Evolutionary conservation across 139 green algal species (phyloP).

Genomic region (Ettlia oleoabundans): DNA sequence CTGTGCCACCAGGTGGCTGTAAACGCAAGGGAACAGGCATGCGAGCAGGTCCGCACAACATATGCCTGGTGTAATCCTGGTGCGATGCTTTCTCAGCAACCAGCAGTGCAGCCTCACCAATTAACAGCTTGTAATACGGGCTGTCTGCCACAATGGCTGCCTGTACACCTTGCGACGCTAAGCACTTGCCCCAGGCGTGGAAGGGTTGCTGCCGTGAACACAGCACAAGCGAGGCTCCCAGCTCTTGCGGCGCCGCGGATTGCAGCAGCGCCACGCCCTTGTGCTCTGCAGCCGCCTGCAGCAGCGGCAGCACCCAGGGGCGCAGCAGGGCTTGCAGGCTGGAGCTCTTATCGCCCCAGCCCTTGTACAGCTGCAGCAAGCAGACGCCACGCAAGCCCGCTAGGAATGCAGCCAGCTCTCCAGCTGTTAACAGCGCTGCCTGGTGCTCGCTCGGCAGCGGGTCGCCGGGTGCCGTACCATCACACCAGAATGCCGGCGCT

Average conservation of each 20-base stretch:
- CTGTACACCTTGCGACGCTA: constrained; percentile 59
- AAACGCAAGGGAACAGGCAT: too few relatives aligned
- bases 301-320: constrained; percentile 52
- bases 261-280: constrained; percentile 31
- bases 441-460: constrained; percentile 18
- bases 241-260: constrained; percentile 2
- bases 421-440: constrained; percentile 51
- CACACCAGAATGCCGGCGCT: not conserved
- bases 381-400: constrained; percentile 43
- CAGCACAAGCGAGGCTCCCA: constrained; percentile 57
- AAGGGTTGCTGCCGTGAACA: constrained; percentile 60
- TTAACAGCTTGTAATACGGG: constrained; percentile 68
- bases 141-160: constrained; percentile 62
- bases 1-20: too few relatives aligned
- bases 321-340: constrained; percentile 48
- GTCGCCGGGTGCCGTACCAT: constrained; percentile 37
- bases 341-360: constrained; percentile 40
- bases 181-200: constrained; percentile 50
- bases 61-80: too few relatives aligned
- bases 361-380: constrained; percentile 62
- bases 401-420: constrained; percentile 59
- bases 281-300: constrained; percentile 34
- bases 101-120: too few relatives aligned
- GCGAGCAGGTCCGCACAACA: not conserved
- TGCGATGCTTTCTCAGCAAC: too few relatives aligned